Conservation (phyloP, 208 protist species). For the Trypanosoma avium region DNA sequence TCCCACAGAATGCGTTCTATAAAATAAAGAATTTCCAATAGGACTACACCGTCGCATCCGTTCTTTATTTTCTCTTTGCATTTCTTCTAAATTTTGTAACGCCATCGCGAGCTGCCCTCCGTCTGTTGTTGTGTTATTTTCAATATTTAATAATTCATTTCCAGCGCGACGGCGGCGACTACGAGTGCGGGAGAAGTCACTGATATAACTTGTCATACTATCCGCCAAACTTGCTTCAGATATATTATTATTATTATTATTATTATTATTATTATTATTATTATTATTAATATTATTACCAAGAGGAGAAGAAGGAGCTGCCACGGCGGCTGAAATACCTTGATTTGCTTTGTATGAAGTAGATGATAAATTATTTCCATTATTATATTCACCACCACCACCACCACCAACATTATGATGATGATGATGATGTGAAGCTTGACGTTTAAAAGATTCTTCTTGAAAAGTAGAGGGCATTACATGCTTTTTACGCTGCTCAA, state of each 20-base stretch:
- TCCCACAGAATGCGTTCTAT: slow-evolving; percentile 14
- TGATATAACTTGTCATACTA: slow-evolving; percentile 35
- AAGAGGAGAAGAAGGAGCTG: background rate
- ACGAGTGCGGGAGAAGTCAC: slow-evolving; percentile 33
- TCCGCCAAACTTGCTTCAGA: slow-evolving; percentile 24
- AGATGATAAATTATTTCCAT: background rate
- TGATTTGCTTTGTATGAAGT: too few species aligned
- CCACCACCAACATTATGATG: too few species aligned
- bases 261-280: background rate
- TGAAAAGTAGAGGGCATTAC: background rate
- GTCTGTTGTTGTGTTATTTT: slow-evolving; percentile 21
- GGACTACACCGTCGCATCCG: slow-evolving; percentile 38
- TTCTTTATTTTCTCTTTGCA: slow-evolving; percentile 76
- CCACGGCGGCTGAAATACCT: background rate
- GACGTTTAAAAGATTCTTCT: background rate
- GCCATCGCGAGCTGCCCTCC: slow-evolving; percentile 46
- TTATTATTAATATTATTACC: too few species aligned
- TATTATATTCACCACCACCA: background rate
- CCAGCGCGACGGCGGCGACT: slow-evolving; percentile 33
- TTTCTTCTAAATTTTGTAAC: slow-evolving; percentile 55
- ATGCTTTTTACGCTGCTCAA: background rate
- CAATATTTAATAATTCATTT: slow-evolving; percentile 3
- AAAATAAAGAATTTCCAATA: too few species aligned
- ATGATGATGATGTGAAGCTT: background rate
- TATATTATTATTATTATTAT: background rate